Conservation (phyloP, 2,329 filamentous ascomycete species). For the Helotiales sp. region DNA sequence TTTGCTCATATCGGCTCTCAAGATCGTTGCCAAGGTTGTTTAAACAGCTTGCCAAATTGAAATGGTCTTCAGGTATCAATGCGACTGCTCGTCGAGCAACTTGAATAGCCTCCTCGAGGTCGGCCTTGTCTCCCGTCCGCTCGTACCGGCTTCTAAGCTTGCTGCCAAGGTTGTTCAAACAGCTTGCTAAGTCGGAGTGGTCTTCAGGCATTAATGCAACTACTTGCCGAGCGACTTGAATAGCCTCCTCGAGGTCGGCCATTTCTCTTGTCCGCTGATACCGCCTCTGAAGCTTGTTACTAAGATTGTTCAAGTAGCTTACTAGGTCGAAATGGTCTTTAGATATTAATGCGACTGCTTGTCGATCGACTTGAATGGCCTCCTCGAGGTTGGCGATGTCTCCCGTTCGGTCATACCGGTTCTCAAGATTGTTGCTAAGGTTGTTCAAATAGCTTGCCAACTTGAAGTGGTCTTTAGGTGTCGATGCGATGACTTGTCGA, state of each 20-base stretch:
- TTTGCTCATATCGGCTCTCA: not conserved
- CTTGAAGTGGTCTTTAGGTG: constrained; percentile 2
- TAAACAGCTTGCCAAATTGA: constrained; percentile 1
- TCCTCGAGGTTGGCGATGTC: not conserved
- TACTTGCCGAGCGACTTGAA: not conserved
- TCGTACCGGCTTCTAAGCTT: not conserved
- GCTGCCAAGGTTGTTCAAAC: not conserved
- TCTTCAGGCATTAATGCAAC: not conserved
- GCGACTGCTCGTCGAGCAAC: not conserved
- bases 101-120: not conserved
- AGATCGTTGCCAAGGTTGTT: not conserved
- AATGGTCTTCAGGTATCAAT: not conserved
- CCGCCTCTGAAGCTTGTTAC: not conserved
- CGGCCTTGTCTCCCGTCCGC: not conserved
- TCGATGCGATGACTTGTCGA: not conserved
- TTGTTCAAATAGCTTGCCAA: constrained; percentile 1
- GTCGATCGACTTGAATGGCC: not conserved
- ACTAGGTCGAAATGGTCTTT: constrained; percentile 7
- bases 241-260: constrained; percentile 15
- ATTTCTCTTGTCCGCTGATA: constrained; percentile 7
- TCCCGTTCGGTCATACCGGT: not conserved
- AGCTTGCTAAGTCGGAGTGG: not conserved
- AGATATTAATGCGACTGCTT: not conserved
- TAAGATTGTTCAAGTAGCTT: constrained; percentile 11
- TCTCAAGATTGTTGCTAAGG: not conserved